Percentiles rank a stretch among this genome's conserved stretches.
Conservation (phyloP, 805 yeast species). For the Zygosaccharomyces lentus region DNA sequence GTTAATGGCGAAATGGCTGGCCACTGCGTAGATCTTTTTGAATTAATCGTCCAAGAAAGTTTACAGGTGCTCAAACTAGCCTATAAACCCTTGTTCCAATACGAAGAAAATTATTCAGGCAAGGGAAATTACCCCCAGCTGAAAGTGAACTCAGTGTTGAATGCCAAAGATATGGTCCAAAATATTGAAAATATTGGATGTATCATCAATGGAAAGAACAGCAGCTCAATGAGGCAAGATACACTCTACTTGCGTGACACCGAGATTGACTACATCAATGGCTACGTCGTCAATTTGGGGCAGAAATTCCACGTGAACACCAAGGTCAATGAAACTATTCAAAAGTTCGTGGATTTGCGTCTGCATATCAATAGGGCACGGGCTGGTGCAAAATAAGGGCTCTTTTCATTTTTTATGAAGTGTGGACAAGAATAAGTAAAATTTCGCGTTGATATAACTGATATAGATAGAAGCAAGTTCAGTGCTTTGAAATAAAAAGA, state of each 20-base stretch:
- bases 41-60: constrained; percentile 35
- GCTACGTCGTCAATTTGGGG: constrained; percentile 63
- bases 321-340: constrained; percentile 34
- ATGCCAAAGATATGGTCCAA: constrained; percentile 35
- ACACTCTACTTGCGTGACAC: constrained; percentile 48
- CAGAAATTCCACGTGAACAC: constrained; percentile 36
- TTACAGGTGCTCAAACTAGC: constrained; percentile 32
- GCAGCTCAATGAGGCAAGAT: constrained; percentile 55
- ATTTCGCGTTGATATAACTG: neutral
- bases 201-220: constrained; percentile 49
- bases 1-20: constrained; percentile 69
- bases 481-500: neutral
- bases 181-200: constrained; percentile 41
- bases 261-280: constrained; percentile 82
- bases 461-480: neutral
- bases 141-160: constrained; percentile 26
- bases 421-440: neutral
- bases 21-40: constrained; percentile 38
- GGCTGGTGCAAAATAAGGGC: constrained; percentile 4
- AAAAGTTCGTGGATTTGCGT: constrained; percentile 36
- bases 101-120: constrained; percentile 21
- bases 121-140: constrained; percentile 29
- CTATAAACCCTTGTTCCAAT: constrained; percentile 28
- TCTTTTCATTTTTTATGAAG: neutral
- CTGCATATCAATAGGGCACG: constrained; percentile 27